phyloP scores from a whole-genome alignment of 129 eudicot genomes.

The Mikania micrantha region DNA sequence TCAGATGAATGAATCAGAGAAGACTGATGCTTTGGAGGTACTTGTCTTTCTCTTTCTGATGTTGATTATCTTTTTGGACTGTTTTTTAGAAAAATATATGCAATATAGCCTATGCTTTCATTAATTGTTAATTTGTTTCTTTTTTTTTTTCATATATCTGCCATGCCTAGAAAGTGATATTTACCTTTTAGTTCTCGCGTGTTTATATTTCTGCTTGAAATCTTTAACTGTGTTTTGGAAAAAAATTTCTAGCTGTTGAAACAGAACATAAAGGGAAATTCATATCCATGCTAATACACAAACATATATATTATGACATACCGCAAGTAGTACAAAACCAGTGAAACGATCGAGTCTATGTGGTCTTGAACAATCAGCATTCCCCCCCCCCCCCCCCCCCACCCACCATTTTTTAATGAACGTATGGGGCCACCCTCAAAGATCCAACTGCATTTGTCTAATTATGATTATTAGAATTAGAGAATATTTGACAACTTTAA shows the following conservation, averaged over 20 bases:
- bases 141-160: neutral
- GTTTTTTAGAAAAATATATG: neutral
- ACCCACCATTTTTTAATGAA: no score
- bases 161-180: neutral
- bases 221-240: neutral
- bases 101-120: neutral
- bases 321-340: neutral
- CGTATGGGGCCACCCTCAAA: neutral
- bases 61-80: neutral
- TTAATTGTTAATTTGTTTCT: neutral
- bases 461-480: neutral
- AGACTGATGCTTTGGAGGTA: constrained; percentile 95
- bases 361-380: neutral
- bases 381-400: no score
- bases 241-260: neutral
- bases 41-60: constrained; percentile 7
- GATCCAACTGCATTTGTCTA: neutral
- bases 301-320: neutral
- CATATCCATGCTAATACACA: neutral
- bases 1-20: constrained; percentile 59
- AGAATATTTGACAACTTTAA: neutral
- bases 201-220: neutral
- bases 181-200: neutral
- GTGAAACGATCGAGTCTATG: neutral
- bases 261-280: neutral